Evolutionary conservation across 352 stramenopile species (phyloP).

Genomic region (Globisporangium heterothallicum): DNA sequence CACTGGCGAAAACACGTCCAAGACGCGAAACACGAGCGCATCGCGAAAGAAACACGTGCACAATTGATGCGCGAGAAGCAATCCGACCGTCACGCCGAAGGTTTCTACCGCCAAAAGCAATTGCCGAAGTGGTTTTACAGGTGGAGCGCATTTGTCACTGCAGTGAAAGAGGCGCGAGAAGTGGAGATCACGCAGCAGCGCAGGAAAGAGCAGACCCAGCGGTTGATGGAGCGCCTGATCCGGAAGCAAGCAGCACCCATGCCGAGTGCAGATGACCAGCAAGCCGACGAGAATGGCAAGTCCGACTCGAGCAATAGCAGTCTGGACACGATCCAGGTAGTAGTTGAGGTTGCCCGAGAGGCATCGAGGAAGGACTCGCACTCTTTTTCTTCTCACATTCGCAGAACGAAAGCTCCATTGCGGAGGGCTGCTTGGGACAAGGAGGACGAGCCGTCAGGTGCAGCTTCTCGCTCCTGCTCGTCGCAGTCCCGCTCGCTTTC

Average conservation of each 20-base stretch:
- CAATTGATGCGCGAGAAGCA: constrained; percentile 20
- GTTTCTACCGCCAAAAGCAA: constrained; percentile 29
- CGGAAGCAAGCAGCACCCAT: constrained; percentile 15
- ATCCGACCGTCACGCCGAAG: constrained; percentile 12
- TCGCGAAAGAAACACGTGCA: constrained; percentile 8
- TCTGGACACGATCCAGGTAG: neutral
- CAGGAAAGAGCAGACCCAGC: constrained; percentile 30
- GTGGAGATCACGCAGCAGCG: constrained; percentile 17
- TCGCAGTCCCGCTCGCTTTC: neutral
- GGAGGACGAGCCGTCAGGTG: neutral
- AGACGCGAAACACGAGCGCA: constrained; percentile 1
- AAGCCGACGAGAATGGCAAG: too few relatives aligned
- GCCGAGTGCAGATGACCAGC: too few relatives aligned
- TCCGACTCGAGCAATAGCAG: neutral
- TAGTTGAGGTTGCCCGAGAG: neutral
- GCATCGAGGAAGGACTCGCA: too few relatives aligned
- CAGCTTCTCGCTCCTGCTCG: neutral
- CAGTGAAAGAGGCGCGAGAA: constrained; percentile 24
- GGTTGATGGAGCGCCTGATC: constrained; percentile 35
- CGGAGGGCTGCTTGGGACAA: neutral
- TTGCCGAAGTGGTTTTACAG: constrained; percentile 48
- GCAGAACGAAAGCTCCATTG: neutral
- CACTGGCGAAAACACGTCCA: constrained; percentile 13
- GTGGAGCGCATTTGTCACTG: constrained; percentile 25
- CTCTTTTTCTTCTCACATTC: too few relatives aligned